A percentile compares a stretch with the other conserved stretches of the same genome.
These are phyloP conservation scores for Gastrolobium villosum DNA, from an alignment of 306 rosid species.

Conservation along the genomic window DNA sequence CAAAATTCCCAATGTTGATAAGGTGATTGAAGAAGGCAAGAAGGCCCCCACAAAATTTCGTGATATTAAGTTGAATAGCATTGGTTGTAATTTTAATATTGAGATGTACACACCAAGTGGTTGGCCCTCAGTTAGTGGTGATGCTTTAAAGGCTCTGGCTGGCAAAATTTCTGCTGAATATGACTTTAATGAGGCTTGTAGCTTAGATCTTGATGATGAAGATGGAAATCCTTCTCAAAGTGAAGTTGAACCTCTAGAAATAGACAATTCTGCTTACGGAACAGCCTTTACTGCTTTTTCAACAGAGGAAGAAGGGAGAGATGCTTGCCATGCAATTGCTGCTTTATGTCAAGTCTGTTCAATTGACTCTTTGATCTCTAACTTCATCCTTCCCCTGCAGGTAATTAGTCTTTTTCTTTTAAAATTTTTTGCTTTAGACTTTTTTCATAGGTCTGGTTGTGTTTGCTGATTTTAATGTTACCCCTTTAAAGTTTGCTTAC, in stretches of 20 bases:
- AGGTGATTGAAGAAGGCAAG: slow-evolving; percentile 82
- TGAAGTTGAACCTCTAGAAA: slow-evolving; percentile 49
- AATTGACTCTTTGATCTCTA: slow-evolving; percentile 89
- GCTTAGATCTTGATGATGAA: slow-evolving; percentile 50
- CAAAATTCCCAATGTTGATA: slow-evolving; percentile 80
- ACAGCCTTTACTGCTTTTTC: slow-evolving; percentile 76
- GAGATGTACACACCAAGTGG: slow-evolving; percentile 86
- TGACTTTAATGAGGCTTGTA: slow-evolving; percentile 62
- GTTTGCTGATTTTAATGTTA: slow-evolving; percentile 26
- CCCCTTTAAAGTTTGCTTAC: slow-evolving; percentile 8
- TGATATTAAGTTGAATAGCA: slow-evolving; percentile 65
- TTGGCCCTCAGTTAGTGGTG: slow-evolving; percentile 92
- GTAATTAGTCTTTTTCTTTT: slow-evolving; percentile 50
- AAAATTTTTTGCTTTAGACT: neutral
- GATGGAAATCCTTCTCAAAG: slow-evolving; percentile 51
- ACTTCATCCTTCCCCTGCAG: slow-evolving; percentile 97
- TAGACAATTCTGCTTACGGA: slow-evolving; percentile 71
- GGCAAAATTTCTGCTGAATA: slow-evolving; percentile 90
- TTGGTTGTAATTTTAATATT: slow-evolving; percentile 56
- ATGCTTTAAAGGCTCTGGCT: slow-evolving; percentile 79
- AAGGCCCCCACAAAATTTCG: slow-evolving; percentile 71
- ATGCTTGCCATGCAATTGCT: slow-evolving; percentile 97
- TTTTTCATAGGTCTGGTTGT: neutral
- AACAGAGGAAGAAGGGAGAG: slow-evolving; percentile 74
- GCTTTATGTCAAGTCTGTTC: slow-evolving; percentile 96